phyloP scores from a whole-genome alignment of 1,284 basidiomycete species.

The Mycosarcoma mackinlayi region DNA sequence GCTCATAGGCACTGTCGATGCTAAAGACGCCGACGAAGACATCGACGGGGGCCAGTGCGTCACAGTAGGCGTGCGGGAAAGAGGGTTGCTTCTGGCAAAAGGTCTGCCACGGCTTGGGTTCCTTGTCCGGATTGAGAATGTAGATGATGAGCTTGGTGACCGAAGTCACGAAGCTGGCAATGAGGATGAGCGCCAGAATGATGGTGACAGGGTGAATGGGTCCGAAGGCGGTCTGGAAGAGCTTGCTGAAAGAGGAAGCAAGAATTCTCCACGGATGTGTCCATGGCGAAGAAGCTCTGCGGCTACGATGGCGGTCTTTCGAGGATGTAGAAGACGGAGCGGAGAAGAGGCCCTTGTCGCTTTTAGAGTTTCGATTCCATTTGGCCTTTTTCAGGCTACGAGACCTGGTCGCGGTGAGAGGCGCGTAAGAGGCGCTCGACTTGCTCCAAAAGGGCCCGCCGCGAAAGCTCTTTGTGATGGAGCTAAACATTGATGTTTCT shows the following conservation, averaged over 20 bases:
- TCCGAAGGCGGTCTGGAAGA: slow-evolving; percentile 49
- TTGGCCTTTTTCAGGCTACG: slow-evolving; percentile 41
- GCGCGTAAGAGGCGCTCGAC: slow-evolving; percentile 21
- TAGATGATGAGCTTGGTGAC: slow-evolving; percentile 76
- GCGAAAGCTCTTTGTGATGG: slow-evolving; percentile 35
- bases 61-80: slow-evolving; percentile 71
- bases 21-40: slow-evolving; percentile 92
- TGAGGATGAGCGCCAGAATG: slow-evolving; percentile 49
- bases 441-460: slow-evolving; percentile 43
- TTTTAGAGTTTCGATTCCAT: slow-evolving; percentile 40
- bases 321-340: slow-evolving; percentile 16
- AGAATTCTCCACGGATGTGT: slow-evolving; percentile 38
- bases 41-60: slow-evolving; percentile 84
- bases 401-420: slow-evolving; percentile 26
- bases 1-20: slow-evolving; percentile 79
- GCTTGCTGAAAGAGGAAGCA: slow-evolving; percentile 37
- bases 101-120: slow-evolving; percentile 89
- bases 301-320: slow-evolving; percentile 25
- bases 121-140: slow-evolving; percentile 94
- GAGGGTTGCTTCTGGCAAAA: slow-evolving; percentile 78
- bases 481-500: slow-evolving; percentile 31
- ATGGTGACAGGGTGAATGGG: slow-evolving; percentile 57
- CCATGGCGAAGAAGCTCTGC: slow-evolving; percentile 26
- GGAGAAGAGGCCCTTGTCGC: slow-evolving; percentile 39
- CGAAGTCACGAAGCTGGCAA: slow-evolving; percentile 54